Evolutionary conservation across 2,329 filamentous ascomycete genomes (phyloP), one percentile per base, ranked within the genome.

Genomic region (Aspergillus aculeatinus): DNA sequence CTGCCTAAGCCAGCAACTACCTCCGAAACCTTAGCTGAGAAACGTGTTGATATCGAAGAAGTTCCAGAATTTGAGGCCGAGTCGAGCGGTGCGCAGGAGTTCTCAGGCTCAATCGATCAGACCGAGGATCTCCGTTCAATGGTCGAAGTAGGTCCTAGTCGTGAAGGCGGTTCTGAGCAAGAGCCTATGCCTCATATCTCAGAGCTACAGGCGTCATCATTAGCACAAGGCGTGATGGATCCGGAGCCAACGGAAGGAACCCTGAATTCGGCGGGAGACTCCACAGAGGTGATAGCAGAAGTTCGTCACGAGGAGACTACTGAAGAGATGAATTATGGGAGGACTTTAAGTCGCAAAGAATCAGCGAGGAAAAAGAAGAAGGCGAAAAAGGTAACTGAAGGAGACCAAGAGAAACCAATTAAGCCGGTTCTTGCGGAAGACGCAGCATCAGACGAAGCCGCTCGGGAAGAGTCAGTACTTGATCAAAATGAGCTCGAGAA

Each of bases 321-420:
- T 10, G 60, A 66, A 51, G 48, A 61, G 27, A 23, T 48, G 23
- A n/a, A 19, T 12, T 23, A 31, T 14, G 48, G 27, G 27, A 23
- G 31, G 27, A 14, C 33, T 21, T 44, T 62, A 12, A 65, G 56
- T 31, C 64, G 55, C 31, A 65, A 65, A 27, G 39, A 57, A 39
- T 69, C 66, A 4, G 64, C 67, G 58, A 68, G 67, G 57, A 60
- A 65, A 57, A 65, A 63, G 56, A 66, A 68, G 58, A 68, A 68
- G 57, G 66, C 59, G 5, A 65, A 60, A 35, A 68, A 65, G 42
- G 62, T 63, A 48, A 49, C 42, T 11, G 61, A 60, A 31, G 55
- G 62, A 47, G 58, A 59, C 39, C 56, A 53, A 33, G 54, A 56
- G 14, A 48, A 53, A n/a, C 12, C 16, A 2, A 16, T 31, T 25